Evolutionary conservation across 2,329 filamentous ascomycete species (phyloP), one percentile per base, ranked within the genome.

Genomic region (Elsinoe australis): DNA sequence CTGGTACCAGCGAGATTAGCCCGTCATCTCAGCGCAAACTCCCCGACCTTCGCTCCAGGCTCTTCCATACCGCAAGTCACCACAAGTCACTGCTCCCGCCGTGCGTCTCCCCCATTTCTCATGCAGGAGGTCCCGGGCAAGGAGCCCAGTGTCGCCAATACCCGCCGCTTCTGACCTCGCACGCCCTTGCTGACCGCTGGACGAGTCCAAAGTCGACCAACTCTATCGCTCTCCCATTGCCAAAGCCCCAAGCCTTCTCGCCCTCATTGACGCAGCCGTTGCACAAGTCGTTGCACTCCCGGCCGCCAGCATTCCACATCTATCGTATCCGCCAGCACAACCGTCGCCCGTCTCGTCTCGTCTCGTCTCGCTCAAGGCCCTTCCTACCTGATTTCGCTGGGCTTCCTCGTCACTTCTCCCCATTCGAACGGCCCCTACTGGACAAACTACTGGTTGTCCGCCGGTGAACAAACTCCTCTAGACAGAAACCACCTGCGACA

Each of bases 311-410:
- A 44, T 44, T 44, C 39, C 39, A 44, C 39, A 31, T 44, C 39
- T 26, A 44, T 44, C 39, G 32, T 26, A 44, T 31, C 39, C 39
- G 39, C 31, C 24, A 21, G 12, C 21, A n/a, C 45, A 48, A 26
- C 45, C 45, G 45, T 48, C 45, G 32, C 45, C 45, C 45, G 45
- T 48, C 45, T 48, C 45, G 33, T 48, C 45, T 48, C 29, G 33
- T 48, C 45, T 48, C 45, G 45, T 48, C 45, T 48, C 45, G 22
- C 34, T 38, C 45, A 29, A 29, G 18, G 18, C 32, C 45, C 39
- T 48, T 33, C 14, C 32, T 14, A 12, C 45, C 33, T 19, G 17
- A 44, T 10, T 14, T 31, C 39, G 39, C 31, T 24, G 21, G 24
- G 29, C 39, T 9, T 32, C 28, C 39, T 21, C 21, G 21, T 24